Evolutionary conservation across 768 basidiomycete genomes (phyloP).

Genomic region (Royoungia palumana): DNA sequence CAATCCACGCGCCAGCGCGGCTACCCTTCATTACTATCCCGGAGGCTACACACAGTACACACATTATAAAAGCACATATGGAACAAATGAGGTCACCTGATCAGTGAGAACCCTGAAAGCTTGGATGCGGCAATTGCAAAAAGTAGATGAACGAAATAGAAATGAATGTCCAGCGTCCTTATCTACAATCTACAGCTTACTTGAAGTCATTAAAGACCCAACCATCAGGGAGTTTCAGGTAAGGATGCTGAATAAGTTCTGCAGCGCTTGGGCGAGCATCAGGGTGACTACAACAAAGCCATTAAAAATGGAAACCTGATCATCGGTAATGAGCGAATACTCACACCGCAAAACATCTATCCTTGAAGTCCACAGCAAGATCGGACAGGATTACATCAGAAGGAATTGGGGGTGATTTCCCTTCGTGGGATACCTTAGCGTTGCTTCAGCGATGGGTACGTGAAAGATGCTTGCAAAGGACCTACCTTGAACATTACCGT

Average conservation of each 20-base stretch:
- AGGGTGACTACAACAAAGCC: constrained; percentile 55
- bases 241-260: constrained; percentile 77
- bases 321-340: constrained; percentile 24
- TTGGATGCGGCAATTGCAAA: constrained; percentile 22
- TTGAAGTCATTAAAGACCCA: constrained; percentile 69
- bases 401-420: constrained; percentile 86
- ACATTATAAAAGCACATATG: constrained; percentile 35
- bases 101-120: constrained; percentile 12
- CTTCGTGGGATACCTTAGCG: constrained; percentile 75
- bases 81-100: constrained; percentile 20
- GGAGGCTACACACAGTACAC: constrained; percentile 24
- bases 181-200: constrained; percentile 13
- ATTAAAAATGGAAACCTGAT: constrained; percentile 1
- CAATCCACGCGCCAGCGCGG: constrained; percentile 33
- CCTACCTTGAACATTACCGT: constrained; percentile 93
- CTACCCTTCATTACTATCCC: constrained; percentile 26
- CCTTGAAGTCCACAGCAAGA: constrained; percentile 81
- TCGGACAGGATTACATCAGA: constrained; percentile 72
- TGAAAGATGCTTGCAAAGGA: background rate
- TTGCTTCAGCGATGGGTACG: background rate
- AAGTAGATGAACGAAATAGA: constrained; percentile 28
- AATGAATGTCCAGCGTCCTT: constrained; percentile 16
- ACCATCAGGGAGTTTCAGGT: constrained; percentile 64
- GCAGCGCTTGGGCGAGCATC: constrained; percentile 76
- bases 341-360: constrained; percentile 86